phyloP scores from a whole-genome alignment of 805 yeast species.

The Hanseniaspora occidentalis region DNA sequence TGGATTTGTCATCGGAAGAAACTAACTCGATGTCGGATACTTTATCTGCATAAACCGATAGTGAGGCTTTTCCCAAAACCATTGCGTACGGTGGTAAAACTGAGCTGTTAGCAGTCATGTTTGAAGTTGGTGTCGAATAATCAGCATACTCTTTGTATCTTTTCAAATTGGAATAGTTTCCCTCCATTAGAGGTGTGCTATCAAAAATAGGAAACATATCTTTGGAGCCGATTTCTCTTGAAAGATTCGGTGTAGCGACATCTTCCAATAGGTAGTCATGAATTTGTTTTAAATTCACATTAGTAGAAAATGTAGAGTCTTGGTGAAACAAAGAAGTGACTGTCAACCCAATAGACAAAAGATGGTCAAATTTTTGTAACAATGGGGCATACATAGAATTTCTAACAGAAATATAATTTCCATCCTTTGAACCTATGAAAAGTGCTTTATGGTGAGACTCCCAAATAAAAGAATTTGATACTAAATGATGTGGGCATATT shows the following conservation, averaged over 20 bases:
- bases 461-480: constrained; percentile 66
- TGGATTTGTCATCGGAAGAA: constrained; percentile 56
- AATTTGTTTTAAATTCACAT: neutral
- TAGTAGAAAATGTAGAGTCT: neutral
- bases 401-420: constrained; percentile 9
- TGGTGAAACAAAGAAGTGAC: constrained; percentile 32
- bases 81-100: constrained; percentile 70
- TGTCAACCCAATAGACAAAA: constrained; percentile 42
- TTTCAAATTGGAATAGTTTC: neutral
- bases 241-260: neutral
- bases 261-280: constrained; percentile 5
- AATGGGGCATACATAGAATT: constrained; percentile 12
- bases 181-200: neutral
- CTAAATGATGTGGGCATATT: constrained; percentile 37
- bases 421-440: constrained; percentile 36
- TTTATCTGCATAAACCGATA: constrained; percentile 51
- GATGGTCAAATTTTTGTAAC: constrained; percentile 31
- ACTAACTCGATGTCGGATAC: constrained; percentile 63
- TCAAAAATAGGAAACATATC: neutral
- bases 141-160: constrained; percentile 59
- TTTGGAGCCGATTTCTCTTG: neutral
- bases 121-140: constrained; percentile 61
- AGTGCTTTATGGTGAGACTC: constrained; percentile 63
- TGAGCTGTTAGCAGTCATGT: constrained; percentile 51
- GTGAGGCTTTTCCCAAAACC: constrained; percentile 63